Percentiles rank a stretch among this genome's conserved stretches.
Conservation (phyloP, 2,329 filamentous ascomycete genomes). For the Colletotrichum siamense region DNA sequence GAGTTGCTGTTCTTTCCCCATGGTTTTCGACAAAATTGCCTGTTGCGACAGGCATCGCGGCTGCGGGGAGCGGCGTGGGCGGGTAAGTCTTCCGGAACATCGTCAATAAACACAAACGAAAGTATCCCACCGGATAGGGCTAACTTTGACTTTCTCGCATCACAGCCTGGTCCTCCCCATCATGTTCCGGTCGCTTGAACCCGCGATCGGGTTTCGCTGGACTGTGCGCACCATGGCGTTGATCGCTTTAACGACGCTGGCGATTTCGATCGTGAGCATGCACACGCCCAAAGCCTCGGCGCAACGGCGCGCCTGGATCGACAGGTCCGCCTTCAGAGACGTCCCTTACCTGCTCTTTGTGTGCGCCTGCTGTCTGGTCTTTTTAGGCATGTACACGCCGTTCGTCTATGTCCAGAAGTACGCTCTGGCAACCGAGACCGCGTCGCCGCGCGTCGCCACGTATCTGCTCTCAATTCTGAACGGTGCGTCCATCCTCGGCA, state of each 20-base stretch:
- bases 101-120: constrained; percentile 18
- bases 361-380: constrained; percentile 41
- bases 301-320: constrained; percentile 24
- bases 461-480: constrained; percentile 51
- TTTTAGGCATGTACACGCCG: constrained; percentile 51
- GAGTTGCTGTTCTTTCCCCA: constrained; percentile 34
- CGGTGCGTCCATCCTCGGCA: constrained; percentile 49
- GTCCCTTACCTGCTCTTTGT: constrained; percentile 40
- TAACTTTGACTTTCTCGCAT: constrained; percentile 58
- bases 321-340: constrained; percentile 39
- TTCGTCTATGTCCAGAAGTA: constrained; percentile 53
- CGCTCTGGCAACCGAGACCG: constrained; percentile 40
- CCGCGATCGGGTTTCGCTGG: constrained; percentile 9
- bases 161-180: constrained; percentile 44
- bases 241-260: neutral
- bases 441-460: constrained; percentile 32
- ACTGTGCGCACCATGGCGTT: constrained; percentile 12
- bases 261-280: constrained; percentile 29
- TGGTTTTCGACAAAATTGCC: constrained; percentile 36
- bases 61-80: constrained; percentile 36
- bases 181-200: neutral
- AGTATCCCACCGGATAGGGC: constrained; percentile 64
- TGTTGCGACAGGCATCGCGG: constrained; percentile 37
- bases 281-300: constrained; percentile 25
- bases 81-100: constrained; percentile 40